A percentile compares a stretch with the other conserved stretches of the same genome.
Conservation (phyloP, 1,284 basidiomycete species). For the Irpex lacteus region DNA sequence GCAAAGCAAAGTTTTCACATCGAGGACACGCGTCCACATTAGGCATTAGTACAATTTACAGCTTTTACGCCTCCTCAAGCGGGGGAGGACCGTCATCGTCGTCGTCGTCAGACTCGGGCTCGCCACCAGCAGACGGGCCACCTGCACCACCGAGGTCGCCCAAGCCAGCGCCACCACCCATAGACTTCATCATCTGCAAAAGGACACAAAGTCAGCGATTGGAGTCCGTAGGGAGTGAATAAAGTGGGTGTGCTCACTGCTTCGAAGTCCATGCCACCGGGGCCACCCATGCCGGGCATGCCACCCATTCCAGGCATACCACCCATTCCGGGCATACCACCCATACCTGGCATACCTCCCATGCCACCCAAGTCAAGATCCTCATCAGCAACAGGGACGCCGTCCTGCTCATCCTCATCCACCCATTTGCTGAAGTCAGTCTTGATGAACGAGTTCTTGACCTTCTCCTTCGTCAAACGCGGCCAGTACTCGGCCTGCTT, state of each 20-base stretch:
- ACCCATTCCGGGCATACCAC: conserved; percentile 34
- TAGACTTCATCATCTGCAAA: conserved; percentile 63
- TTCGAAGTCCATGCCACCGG: conserved; percentile 53
- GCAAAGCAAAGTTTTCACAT: neutral
- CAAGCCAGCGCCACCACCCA: conserved; percentile 37
- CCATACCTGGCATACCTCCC: conserved; percentile 46
- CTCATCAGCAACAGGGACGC: conserved; percentile 41
- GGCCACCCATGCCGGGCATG: conserved; percentile 9
- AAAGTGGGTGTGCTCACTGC: conserved; percentile 40
- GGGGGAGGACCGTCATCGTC: conserved; percentile 74
- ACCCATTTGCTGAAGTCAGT: conserved; percentile 93
- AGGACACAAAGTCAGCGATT: neutral
- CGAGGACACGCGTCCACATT: neutral
- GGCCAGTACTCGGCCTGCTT: conserved; percentile 82
- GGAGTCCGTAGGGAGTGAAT: neutral
- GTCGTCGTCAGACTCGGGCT: conserved; percentile 33
- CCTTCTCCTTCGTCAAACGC: conserved; percentile 84
- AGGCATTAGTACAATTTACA: neutral
- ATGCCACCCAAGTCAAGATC: conserved; percentile 41
- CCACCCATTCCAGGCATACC: conserved; percentile 41
- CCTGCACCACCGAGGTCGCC: conserved; percentile 31
- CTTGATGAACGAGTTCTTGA: conserved; percentile 78
- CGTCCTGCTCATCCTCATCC: conserved; percentile 94
- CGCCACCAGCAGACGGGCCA: conserved; percentile 16
- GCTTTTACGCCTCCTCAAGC: conserved; percentile 52